Conservation (phyloP, 441 rosid species). For the Populus trichocarpa region DNA sequence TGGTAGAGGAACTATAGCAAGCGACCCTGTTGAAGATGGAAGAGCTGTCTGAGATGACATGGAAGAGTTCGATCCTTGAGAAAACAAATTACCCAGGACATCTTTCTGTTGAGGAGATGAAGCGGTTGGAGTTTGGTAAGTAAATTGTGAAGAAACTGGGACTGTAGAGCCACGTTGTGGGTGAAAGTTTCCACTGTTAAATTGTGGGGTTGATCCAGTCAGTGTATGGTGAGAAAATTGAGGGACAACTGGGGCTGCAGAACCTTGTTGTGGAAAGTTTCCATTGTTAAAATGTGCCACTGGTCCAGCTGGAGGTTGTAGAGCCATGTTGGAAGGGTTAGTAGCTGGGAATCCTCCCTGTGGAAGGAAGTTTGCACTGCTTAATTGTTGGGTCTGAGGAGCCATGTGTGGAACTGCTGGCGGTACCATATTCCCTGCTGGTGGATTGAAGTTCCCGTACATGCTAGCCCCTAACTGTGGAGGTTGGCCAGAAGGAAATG, state of each 20-base stretch:
- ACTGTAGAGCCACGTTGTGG: conserved; percentile 23
- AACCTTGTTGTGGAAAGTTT: conserved; percentile 41
- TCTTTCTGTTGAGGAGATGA: conserved; percentile 46
- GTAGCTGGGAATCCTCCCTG: conserved; percentile 41
- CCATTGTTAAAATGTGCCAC: conserved; percentile 35
- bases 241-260: conserved; percentile 32
- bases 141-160: conserved; percentile 36
- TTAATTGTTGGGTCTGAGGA: conserved; percentile 29
- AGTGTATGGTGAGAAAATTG: conserved; percentile 36
- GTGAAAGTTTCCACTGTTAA: conserved; percentile 37
- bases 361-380: conserved; percentile 49
- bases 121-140: conserved; percentile 38
- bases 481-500: conserved; percentile 43
- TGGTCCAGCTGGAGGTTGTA: conserved; percentile 22
- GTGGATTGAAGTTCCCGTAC: conserved; percentile 47
- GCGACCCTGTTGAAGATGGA: conserved; percentile 60
- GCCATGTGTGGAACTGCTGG: conserved; percentile 23
- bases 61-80: conserved; percentile 47
- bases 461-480: conserved; percentile 29
- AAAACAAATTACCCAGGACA: conserved; percentile 41
- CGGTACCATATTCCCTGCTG: conserved; percentile 28
- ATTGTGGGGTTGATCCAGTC: conserved; percentile 36
- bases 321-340: conserved; percentile 26
- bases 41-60: conserved; percentile 42
- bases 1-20: conserved; percentile 70